Percentiles rank a stretch among this genome's conserved stretches.
Conservation (phyloP, 306 rosid genomes). For the Castanospermum australe region DNA sequence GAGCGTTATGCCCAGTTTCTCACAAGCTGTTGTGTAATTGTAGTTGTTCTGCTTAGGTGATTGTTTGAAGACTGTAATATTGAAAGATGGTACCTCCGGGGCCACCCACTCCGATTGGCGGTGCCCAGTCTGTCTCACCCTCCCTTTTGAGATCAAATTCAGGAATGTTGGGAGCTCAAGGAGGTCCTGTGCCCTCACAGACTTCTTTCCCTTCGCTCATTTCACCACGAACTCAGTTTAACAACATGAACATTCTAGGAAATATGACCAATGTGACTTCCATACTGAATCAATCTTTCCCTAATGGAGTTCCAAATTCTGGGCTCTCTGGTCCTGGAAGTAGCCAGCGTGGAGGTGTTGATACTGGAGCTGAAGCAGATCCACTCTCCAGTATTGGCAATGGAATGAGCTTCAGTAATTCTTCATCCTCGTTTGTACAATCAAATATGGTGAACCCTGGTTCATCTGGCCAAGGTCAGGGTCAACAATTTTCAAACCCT, state of each 20-base stretch:
- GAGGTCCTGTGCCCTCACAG: conserved; percentile 68
- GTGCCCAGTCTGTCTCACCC: conserved; percentile 81
- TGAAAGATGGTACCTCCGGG: conserved; percentile 86
- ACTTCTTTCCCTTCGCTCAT: conserved; percentile 69
- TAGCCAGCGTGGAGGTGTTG: conserved; percentile 69
- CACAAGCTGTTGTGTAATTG: conserved; percentile 38
- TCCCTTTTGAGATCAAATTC: conserved; percentile 84
- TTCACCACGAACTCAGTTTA: conserved; percentile 64
- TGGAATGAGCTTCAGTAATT: conserved; percentile 67
- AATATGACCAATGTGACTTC: conserved; percentile 75
- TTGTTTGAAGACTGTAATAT: conserved; percentile 38
- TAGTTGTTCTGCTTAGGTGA: conserved; percentile 35
- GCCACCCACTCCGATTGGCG: conserved; percentile 81
- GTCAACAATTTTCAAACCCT: conserved; percentile 72
- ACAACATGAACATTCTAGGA: conserved; percentile 81
- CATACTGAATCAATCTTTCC: conserved; percentile 69
- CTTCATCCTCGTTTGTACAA: conserved; percentile 57
- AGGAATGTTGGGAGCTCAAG: conserved; percentile 83
- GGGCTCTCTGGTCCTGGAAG: conserved; percentile 69
- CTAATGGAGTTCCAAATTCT: conserved; percentile 74
- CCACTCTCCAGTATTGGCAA: conserved; percentile 73
- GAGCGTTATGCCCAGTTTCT: conserved; percentile 30
- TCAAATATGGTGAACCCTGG: conserved; percentile 69
- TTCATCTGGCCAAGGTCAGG: conserved; percentile 78
- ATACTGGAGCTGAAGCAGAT: conserved; percentile 67